A percentile compares a stretch with the other conserved stretches of the same genome.
Evolutionary conservation across 139 green algal genomes (phyloP).

Genomic region (Chlorella vulgaris): DNA sequence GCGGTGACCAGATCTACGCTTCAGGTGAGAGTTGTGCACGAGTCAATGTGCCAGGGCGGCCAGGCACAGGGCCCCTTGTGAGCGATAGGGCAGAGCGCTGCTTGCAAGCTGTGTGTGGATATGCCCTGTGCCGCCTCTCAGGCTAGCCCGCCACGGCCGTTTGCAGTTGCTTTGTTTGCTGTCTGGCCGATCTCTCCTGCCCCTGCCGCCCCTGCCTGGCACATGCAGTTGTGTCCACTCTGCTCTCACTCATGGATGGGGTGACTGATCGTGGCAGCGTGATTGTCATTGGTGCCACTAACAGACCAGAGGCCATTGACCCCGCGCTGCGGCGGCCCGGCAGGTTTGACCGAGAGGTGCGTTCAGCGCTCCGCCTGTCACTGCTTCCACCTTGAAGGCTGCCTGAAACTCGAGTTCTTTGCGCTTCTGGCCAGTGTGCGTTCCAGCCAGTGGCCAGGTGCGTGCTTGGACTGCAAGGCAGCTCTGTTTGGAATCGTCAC

Average conservation of each 20-base stretch:
- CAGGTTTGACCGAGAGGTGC: slow-evolving; percentile 79
- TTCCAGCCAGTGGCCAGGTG: neutral
- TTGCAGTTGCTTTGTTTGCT: too few species aligned
- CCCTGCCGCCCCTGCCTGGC: too few species aligned
- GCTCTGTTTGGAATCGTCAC: neutral
- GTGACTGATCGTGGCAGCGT: slow-evolving; percentile 71
- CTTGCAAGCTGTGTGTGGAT: neutral
- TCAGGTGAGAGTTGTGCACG: slow-evolving; percentile 27
- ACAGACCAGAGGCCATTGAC: slow-evolving; percentile 78
- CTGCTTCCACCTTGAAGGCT: neutral
- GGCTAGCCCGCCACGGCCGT: too few species aligned
- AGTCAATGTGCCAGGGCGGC: too few species aligned
- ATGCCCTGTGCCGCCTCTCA: too few species aligned
- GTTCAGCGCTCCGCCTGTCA: neutral
- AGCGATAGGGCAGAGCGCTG: too few species aligned
- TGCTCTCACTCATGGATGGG: slow-evolving; percentile 91
- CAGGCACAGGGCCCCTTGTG: too few species aligned
- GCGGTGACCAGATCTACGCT: slow-evolving; percentile 74
- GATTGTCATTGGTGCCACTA: slow-evolving; percentile 84
- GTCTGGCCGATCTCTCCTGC: too few species aligned
- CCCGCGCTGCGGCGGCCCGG: slow-evolving; percentile 75
- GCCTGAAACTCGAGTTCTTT: neutral
- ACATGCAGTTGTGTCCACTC: slow-evolving; percentile 78
- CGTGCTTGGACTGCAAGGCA: neutral
- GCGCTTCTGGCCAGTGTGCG: neutral